These are phyloP conservation scores for Ceratopteris richardii DNA, from an alignment of 75 land plant species.

Conservation along the genomic window DNA sequence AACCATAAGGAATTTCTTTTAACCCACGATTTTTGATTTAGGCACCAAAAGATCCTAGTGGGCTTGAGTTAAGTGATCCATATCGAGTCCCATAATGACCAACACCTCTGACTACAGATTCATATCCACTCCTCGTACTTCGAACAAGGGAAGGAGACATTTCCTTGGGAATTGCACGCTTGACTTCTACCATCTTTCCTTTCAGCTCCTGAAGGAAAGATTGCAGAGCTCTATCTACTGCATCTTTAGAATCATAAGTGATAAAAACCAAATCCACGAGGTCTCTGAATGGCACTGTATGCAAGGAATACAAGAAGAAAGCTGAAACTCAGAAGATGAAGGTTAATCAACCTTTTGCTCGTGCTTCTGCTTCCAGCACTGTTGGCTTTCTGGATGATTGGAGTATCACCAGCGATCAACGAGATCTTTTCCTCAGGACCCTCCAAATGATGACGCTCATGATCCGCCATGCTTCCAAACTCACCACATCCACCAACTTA, in stretches of 20 bases:
- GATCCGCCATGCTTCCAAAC: too few relatives aligned
- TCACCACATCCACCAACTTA: too few relatives aligned
- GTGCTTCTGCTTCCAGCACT: too few relatives aligned
- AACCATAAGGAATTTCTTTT: slow-evolving; percentile 47
- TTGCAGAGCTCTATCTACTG: slow-evolving; percentile 75
- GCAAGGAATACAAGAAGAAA: too few relatives aligned
- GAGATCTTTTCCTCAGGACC: too few relatives aligned
- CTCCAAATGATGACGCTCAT: too few relatives aligned
- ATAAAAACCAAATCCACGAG: slow-evolving; percentile 97
- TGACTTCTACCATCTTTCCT: slow-evolving; percentile 98
- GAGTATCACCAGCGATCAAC: too few relatives aligned
- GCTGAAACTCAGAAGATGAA: too few relatives aligned
- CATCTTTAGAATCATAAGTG: slow-evolving; percentile 92
- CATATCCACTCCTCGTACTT: slow-evolving; percentile 29
- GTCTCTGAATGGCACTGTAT: slow-evolving; percentile 93
- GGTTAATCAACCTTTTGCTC: too few relatives aligned
- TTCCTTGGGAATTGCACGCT: slow-evolving; percentile 93
- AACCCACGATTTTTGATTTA: slow-evolving; percentile 60
- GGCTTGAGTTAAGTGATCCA: slow-evolving; percentile 30
- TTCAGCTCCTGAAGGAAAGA: slow-evolving; percentile 95
- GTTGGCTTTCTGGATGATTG: too few relatives aligned
- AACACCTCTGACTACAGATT: slow-evolving; percentile 31
- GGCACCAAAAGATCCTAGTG: slow-evolving; percentile 31
- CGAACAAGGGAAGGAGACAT: slow-evolving; percentile 60
- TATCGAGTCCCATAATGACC: slow-evolving; percentile 41